These are phyloP conservation scores for Tephrocybe sp. DNA, from an alignment of 768 basidiomycete species.

Conservation along the genomic window DNA sequence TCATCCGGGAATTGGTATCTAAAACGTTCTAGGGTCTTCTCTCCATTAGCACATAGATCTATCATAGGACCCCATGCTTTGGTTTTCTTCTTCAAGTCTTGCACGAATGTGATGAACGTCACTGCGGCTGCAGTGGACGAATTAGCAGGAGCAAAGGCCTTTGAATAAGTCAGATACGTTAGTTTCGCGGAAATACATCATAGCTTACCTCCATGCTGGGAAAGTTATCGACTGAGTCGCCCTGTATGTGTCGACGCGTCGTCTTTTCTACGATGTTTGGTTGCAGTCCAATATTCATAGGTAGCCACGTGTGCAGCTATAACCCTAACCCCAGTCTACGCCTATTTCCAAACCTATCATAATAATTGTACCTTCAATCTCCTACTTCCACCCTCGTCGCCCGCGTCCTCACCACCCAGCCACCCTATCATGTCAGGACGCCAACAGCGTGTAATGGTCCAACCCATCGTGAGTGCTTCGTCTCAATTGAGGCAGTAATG, in stretches of 20 bases:
- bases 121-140: constrained; percentile 98
- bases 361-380: background rate
- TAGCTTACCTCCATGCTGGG: constrained; percentile 27
- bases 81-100: constrained; percentile 97
- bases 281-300: too few relatives aligned
- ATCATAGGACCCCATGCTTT: constrained; percentile 97
- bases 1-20: constrained; percentile 96
- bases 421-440: constrained; percentile 77
- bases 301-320: constrained; percentile 21
- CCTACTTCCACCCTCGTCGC: constrained; percentile 11
- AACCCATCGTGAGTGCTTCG: constrained; percentile 84
- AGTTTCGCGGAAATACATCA: constrained; percentile 2
- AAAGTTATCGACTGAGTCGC: constrained; percentile 9
- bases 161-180: constrained; percentile 10
- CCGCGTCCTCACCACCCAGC: constrained; percentile 9
- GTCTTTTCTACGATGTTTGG: constrained; percentile 14
- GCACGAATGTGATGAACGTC: constrained; percentile 98
- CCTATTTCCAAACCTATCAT: background rate
- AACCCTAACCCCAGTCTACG: constrained; percentile 29
- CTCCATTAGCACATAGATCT: constrained; percentile 90
- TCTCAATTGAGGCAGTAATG: constrained; percentile 5
- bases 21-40: constrained; percentile 96
- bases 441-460: constrained; percentile 97
- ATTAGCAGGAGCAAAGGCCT: constrained; percentile 75
- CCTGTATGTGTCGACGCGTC: constrained; percentile 24